Evolutionary conservation across 768 basidiomycete genomes (phyloP).

Genomic region (Lyophyllum semitale): DNA sequence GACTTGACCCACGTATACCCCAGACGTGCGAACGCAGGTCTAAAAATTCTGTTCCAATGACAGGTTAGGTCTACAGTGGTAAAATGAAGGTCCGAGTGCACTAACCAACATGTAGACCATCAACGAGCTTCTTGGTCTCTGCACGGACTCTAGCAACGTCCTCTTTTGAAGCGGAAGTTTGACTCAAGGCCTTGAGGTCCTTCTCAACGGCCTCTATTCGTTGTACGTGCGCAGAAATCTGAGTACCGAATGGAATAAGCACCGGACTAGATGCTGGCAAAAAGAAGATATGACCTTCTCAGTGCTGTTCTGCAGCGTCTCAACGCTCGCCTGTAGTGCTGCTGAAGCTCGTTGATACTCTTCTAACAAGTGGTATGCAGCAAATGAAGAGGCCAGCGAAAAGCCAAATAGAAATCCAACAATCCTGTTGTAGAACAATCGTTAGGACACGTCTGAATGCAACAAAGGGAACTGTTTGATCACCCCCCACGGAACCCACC

Average conservation of each 20-base stretch:
- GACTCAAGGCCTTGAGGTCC: slow-evolving; percentile 75
- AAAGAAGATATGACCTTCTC: slow-evolving; percentile 56
- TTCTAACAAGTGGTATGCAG: slow-evolving; percentile 85
- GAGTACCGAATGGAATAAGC: slow-evolving; percentile 1
- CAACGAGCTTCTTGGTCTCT: slow-evolving; percentile 87
- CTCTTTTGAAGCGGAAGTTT: slow-evolving; percentile 72
- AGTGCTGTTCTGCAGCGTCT: slow-evolving; percentile 82
- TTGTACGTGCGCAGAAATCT: slow-evolving; percentile 84
- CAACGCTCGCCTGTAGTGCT: slow-evolving; percentile 84
- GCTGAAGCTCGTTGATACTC: slow-evolving; percentile 90
- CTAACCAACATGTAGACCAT: slow-evolving; percentile 78
- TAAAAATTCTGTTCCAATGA: slow-evolving; percentile 60
- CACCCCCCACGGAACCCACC: slow-evolving; percentile 73
- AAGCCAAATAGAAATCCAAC: slow-evolving; percentile 89
- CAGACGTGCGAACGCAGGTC: slow-evolving; percentile 81
- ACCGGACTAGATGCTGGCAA: background rate
- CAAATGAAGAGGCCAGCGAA: slow-evolving; percentile 83
- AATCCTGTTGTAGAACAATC: slow-evolving; percentile 44
- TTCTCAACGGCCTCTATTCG: slow-evolving; percentile 89
- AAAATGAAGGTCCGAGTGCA: slow-evolving; percentile 6
- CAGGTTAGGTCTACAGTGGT: background rate
- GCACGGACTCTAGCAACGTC: slow-evolving; percentile 74
- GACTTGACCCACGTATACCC: slow-evolving; percentile 75
- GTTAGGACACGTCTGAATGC: slow-evolving; percentile 8
- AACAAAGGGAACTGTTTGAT: slow-evolving; percentile 5